Evolutionary conservation across 1,284 basidiomycete genomes (phyloP), one percentile per base, ranked within the genome.

Genomic region (Puccinia horiana): DNA sequence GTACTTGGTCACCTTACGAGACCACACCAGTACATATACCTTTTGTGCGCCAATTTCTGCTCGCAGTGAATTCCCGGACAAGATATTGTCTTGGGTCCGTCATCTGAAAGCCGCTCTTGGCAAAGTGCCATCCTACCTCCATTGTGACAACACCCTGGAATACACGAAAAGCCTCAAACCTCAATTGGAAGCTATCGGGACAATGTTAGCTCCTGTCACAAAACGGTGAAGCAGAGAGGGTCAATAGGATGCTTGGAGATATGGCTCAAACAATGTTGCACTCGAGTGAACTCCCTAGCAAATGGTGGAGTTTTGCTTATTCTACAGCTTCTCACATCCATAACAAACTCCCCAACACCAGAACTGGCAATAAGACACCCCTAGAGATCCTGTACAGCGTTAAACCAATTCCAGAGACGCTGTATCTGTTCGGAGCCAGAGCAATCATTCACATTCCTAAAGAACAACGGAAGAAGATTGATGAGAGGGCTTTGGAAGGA

Each of bases 401-500:
- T 3, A 37, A 32, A 5, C 52, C 73, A 1, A 40, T 26, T 23
- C 47, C 73, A 6, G 5, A 37, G 1, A 14, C 20, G 11, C 20
- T 75, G 16, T 75, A 37, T 23, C 73, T 20, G 5, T 75, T 75
- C 49, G 73, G 73, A 20, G 54, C 49, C 0, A 58, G 42, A 44
- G 73, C 26, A 9, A 40, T 75, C 0, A 29, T 75, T 4, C 73
- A 75, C n/a, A 37, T 72, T 11, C 78, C 63, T 32, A 42, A 49
- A 29, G 49, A 54, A 20, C 47, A 40, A 20, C 26, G 54, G 8
- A 5, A 44, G 2, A 80, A 73, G 42, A 52, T 80, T 3, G 67
- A 72, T 9, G 69, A 72, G 23, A 2, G 78, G 26, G 78, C 35
- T 20, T 20, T 8, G 18, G 47, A 69, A 47, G n/a, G 67, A 29